Conservation (phyloP, 208 protist genomes). For the Leishmania lainsoni region DNA sequence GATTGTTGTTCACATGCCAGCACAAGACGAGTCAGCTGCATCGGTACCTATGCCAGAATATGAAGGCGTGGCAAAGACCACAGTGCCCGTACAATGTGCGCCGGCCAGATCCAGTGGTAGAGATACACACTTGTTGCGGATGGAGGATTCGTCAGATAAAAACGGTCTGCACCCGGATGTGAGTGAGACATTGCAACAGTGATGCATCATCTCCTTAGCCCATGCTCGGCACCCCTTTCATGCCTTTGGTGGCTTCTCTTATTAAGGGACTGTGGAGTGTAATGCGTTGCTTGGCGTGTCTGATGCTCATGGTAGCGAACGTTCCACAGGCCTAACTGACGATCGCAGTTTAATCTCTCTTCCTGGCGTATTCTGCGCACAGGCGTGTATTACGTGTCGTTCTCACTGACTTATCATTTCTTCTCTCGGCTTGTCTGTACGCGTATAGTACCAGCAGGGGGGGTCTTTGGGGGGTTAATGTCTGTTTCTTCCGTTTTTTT, state of each 20-base stretch:
- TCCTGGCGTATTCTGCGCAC: not conserved
- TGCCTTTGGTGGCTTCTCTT: not conserved
- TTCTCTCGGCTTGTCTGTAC: not conserved
- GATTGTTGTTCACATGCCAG: not conserved
- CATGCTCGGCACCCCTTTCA: not conserved
- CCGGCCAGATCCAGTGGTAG: not conserved
- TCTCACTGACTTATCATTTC: not conserved
- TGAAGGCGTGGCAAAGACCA: not conserved
- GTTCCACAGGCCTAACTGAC: not conserved
- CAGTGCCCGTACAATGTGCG: not conserved
- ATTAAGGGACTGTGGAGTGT: not conserved
- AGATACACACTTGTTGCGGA: not conserved
- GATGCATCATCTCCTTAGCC: not conserved
- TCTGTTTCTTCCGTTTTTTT: slow-evolving; percentile 14
- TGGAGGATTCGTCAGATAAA: not conserved
- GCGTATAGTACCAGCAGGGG: not conserved
- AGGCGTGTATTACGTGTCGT: not conserved
- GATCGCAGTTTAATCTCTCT: not conserved
- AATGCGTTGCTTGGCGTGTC: not conserved
- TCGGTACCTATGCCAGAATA: not conserved
- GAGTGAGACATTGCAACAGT: not conserved
- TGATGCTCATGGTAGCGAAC: not conserved
- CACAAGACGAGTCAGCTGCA: not conserved
- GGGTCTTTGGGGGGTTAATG: not conserved
- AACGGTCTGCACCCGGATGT: not conserved